Evolutionary conservation across 176 grass and related monocot species (phyloP), one percentile per base, ranked within the genome.

Genomic region (Ensete glaucum): DNA sequence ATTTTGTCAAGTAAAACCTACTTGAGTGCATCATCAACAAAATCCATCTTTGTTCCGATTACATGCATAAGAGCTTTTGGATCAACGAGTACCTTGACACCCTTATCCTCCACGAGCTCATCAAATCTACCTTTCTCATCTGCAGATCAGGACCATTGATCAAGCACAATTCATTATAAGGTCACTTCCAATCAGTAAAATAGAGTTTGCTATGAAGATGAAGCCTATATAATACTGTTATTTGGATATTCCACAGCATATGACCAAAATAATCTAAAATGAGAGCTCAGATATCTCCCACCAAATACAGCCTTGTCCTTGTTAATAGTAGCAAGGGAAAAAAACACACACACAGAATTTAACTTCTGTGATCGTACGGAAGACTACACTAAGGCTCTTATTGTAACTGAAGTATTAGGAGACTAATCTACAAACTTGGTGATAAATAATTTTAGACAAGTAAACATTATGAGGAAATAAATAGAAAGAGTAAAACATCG

Each of bases 21-120:
- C 89, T 79, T 92, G 0, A 97, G 74, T 65, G 93, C 64, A 82
- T 93, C 90, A 1, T 93, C 83, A 19, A 85, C 77, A 72, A 85
- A 93, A 75, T 97, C 88, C 90, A 97, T 97, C 82, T 93, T 93
- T 62, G 90, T 97, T 66, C 93, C 88, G 0, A 97, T 93, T 25
- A 93, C 93, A 86, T 97, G 93, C 88, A 97, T 90, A 48, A 93
- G 82, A 76, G 90, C 93, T 72, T 97, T 97, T 23, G 90, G 93
- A 48, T 97, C 90, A 4, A 97, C 86, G 69, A 97, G 82, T 52
- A 97, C 85, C 79, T 92, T 88, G n/a, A 97, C 93, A 50, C 93
- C 93, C 58, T 88, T 93, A 17, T 93, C 93, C 76, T 92, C 85
- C 1, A 92, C 85, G 74, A 92, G 74, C 76, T 93, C 93, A 58